These are phyloP conservation scores for Annona cherimola DNA, from an alignment of 164 flowering plant species.

Conservation along the genomic window DNA sequence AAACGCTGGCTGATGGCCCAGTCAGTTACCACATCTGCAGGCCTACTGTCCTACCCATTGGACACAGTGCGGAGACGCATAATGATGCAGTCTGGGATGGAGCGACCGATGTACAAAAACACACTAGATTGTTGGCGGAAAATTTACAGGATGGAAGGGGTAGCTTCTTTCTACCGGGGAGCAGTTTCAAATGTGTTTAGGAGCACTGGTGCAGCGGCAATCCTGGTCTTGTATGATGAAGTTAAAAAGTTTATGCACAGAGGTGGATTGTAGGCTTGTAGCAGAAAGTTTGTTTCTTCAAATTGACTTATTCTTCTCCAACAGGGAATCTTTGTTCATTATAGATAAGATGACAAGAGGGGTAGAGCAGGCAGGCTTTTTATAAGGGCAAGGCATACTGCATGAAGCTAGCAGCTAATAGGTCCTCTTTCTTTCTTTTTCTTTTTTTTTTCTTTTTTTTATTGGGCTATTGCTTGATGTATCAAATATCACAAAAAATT, in stretches of 20 bases:
- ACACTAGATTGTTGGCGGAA: slow-evolving; percentile 92
- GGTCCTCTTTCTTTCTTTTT: no score
- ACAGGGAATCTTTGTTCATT: not conserved
- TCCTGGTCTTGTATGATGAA: slow-evolving; percentile 88
- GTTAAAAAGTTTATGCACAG: slow-evolving; percentile 74
- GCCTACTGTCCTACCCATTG: slow-evolving; percentile 80
- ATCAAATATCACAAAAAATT: no score
- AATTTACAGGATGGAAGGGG: slow-evolving; percentile 69
- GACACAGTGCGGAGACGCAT: slow-evolving; percentile 93
- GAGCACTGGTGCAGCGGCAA: slow-evolving; percentile 94
- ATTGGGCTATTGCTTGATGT: no score
- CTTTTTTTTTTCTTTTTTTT: no score
- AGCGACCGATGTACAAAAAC: slow-evolving; percentile 52
- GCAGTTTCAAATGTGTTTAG: slow-evolving; percentile 86
- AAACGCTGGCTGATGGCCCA: slow-evolving; percentile 89
- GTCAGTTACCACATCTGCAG: slow-evolving; percentile 92
- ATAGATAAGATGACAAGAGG: not conserved
- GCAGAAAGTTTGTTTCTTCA: slow-evolving; percentile 3
- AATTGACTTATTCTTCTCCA: not conserved
- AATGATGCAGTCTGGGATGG: slow-evolving; percentile 98
- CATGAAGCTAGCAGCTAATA: no score
- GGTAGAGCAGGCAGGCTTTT: no score
- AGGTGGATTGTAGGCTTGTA: slow-evolving; percentile 46
- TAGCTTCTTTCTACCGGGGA: slow-evolving; percentile 79
- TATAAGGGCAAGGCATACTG: no score